Base-by-base conservation (phyloP, 1,284 basidiomycete genomes). In the Apiotrichum siamense region DNA sequence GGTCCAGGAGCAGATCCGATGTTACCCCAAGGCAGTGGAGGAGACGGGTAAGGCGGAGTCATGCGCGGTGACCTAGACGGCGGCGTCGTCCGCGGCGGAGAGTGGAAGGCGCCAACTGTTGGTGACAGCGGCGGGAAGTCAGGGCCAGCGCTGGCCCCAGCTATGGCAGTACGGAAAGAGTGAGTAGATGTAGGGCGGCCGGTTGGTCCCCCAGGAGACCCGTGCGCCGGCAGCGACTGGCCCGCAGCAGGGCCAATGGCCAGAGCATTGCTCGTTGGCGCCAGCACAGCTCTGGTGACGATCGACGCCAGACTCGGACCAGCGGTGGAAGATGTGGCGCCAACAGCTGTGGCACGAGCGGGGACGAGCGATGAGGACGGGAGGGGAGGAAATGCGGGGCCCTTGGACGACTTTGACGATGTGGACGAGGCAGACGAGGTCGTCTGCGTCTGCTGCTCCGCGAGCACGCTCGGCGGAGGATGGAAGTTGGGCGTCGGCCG, bases 221-320 rank as follows among this genome's bases (percentile, higher is more conserved):
- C n/a, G n/a, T n/a, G n/a, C n/a, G n/a, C n/a, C n/a, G n/a, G n/a
- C n/a, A n/a, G 33, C 33, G 15, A 35, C 15, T 35, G 13, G 18
- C 33, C 3, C 33, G n/a, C n/a, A n/a, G n/a, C 33, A 9, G 33
- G 33, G 33, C 24, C 4, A 15, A 4, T 24, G 44, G 38, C 60
- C 6, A 70, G 49, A 1, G 60, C 62, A 21, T 47, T 38, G 27
- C 61, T 64, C 10, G 62, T 63, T 5, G 70, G 70, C 20, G 60
- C 63, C 6, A 72, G 59, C 3, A 72, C 70, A 0, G 73, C 73
- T 21, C 72, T 58, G 3, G 70, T 73, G 25, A 75, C 68, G 25
- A 75, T 73, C 25, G 64, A 66, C 4, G 73, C 73, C 18, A 75
- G 50, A 48, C 67, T 71, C 1, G 73, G 70, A 2, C 70, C 71